Evolutionary conservation across 805 yeast species (phyloP).

Genomic region (Wickerhamiella lipophila): DNA sequence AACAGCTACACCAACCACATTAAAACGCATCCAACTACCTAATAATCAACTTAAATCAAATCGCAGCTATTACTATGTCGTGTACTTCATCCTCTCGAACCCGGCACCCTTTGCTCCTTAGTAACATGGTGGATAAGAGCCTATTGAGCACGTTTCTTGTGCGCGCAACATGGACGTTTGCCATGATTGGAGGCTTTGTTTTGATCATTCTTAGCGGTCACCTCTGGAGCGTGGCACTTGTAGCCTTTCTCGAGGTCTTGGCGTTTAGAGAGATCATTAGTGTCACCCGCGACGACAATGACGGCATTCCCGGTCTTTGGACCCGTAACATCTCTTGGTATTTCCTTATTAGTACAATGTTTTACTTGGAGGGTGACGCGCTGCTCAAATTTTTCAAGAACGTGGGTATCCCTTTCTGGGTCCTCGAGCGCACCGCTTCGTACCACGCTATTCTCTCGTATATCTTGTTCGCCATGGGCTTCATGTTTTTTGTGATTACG

Average conservation of each 20-base stretch:
- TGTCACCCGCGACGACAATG: slow-evolving; percentile 70
- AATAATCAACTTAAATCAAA: no score
- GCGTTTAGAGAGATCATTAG: slow-evolving; percentile 87
- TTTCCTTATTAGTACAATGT: slow-evolving; percentile 72
- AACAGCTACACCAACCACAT: no score
- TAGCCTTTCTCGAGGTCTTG: slow-evolving; percentile 60
- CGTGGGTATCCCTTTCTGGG: slow-evolving; percentile 39
- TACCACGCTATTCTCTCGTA: slow-evolving; percentile 81
- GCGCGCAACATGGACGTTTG: slow-evolving; percentile 84
- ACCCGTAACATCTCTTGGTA: slow-evolving; percentile 87
- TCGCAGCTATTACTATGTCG: no score
- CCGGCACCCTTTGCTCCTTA: not conserved
- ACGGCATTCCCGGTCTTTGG: slow-evolving; percentile 52
- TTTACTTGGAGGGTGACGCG: slow-evolving; percentile 79
- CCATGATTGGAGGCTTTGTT: slow-evolving; percentile 71
- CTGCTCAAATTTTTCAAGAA: slow-evolving; percentile 54
- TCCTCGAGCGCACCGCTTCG: slow-evolving; percentile 45
- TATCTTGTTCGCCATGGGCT: slow-evolving; percentile 71
- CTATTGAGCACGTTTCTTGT: slow-evolving; percentile 52
- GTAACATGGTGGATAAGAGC: slow-evolving; percentile 4
- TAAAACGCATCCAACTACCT: no score
- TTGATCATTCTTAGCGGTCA: slow-evolving; percentile 72
- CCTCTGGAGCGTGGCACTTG: slow-evolving; percentile 59
- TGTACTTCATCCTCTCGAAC: no score
- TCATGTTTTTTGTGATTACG: slow-evolving; percentile 79